Evolutionary conservation across 208 protist genomes (phyloP), one percentile per base, ranked within the genome.

Genomic region (Leishmania amazonensis): DNA sequence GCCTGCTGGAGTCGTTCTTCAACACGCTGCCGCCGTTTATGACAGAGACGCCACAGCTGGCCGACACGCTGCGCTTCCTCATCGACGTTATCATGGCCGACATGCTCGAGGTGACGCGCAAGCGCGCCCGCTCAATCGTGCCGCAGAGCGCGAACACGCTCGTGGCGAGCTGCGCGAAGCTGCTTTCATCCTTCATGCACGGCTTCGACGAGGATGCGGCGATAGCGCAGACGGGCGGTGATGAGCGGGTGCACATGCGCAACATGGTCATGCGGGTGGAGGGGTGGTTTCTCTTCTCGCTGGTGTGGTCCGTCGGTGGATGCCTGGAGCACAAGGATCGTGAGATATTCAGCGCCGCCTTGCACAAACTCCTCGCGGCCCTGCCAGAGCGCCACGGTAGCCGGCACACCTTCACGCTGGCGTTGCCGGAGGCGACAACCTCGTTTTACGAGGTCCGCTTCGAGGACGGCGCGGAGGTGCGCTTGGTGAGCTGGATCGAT

Each of bases 271-370:
- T 94, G 87, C 92, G 95, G 28, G 76, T 98, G 31, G 95, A 98
- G 78, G 92, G 90, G 21, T 96, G 96, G 90, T 99, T 99, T 85
- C 75, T 99, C 73, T 99, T 99, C 81, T 91, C 93, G 24, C 79
- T 99, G 13, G 84, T 98, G 1, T 99, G 98, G 98, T 96, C 94
- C 4, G 83, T 99, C 54, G 98, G 97, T 45, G 97, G 91, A 47
- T 98, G 95, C 72, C 91, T 98, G 75, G 93, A 93, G 77, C 92
- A 85, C 53, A 89, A 91, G 75, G 91, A 95, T 71, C 88, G 96
- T n/a, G 60, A 86, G 21, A 74, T 82, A 21, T 97, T 99, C 83
- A 98, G 94, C 86, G 68, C 60, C 24, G 86, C 90, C 64, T 87
- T 99, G 40, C 96, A 96, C 64, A 81, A 90, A 40, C 85, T 91